phyloP scores from a whole-genome alignment of 495 filamentous ascomycete species.

The Aspergillus nanangensis region DNA sequence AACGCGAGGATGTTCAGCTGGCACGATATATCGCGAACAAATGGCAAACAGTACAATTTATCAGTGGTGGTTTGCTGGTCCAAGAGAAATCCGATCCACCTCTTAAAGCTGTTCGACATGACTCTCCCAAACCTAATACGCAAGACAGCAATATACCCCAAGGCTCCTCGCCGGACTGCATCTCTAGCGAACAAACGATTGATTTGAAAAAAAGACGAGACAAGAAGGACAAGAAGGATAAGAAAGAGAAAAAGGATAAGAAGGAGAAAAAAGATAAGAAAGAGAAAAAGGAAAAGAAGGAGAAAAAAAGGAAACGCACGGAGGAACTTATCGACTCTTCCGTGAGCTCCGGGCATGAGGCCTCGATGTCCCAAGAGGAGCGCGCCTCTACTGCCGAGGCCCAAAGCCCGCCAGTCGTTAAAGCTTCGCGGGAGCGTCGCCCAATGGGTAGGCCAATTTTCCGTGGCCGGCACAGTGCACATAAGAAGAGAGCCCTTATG shows the following conservation, averaged over 20 bases:
- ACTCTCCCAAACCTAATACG: not conserved
- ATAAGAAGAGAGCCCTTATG: constrained; percentile 70
- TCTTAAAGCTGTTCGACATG: not conserved
- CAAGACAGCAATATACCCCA: too few species aligned
- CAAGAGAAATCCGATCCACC: constrained; percentile 52
- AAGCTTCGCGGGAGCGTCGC: constrained; percentile 37
- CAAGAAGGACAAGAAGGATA: constrained; percentile 21
- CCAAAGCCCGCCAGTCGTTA: too few species aligned
- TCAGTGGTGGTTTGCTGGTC: constrained; percentile 72
- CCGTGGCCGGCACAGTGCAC: constrained; percentile 67
- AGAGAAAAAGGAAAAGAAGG: constrained; percentile 30
- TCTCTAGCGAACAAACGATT: constrained; percentile 1
- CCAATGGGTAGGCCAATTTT: constrained; percentile 56
- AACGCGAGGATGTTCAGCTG: constrained; percentile 57
- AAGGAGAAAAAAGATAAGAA: constrained; percentile 17
- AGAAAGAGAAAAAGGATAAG: constrained; percentile 19
- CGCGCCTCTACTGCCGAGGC: too few species aligned
- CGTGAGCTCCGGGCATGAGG: too few species aligned
- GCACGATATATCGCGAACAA: constrained; percentile 64
- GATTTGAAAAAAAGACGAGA: constrained; percentile 1
- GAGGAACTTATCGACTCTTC: too few species aligned
- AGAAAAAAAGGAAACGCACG: constrained; percentile 44
- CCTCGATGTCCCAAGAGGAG: too few species aligned
- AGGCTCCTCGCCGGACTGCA: too few species aligned
- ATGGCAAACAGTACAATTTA: constrained; percentile 72